A percentile compares a stretch with the other conserved stretches of the same genome.
These are phyloP conservation scores for Corymbia maculata DNA, from an alignment of 345 rosid species.

Conservation along the genomic window DNA sequence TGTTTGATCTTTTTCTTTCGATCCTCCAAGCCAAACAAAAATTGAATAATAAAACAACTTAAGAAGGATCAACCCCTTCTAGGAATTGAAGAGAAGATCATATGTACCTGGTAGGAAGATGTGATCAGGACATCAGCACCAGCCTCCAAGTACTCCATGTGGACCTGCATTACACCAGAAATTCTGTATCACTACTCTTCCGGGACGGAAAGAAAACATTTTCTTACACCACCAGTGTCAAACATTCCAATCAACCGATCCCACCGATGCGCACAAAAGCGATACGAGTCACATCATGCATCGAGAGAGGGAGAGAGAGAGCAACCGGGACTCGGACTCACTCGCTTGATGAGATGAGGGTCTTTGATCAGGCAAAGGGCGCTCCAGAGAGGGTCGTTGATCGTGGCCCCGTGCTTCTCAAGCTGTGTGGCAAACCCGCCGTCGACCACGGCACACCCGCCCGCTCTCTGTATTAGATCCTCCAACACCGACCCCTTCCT, in stretches of 20 bases:
- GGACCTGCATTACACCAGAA: conserved; percentile 46
- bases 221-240: background rate
- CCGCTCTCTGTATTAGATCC: conserved; percentile 53
- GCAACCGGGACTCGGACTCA: background rate
- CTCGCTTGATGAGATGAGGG: conserved; percentile 63
- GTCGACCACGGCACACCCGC: conserved; percentile 90
- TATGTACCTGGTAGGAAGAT: conserved; percentile 79
- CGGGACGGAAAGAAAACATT: background rate
- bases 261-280: background rate
- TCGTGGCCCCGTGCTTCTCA: conserved; percentile 73
- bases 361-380: conserved; percentile 74
- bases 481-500: conserved; percentile 33
- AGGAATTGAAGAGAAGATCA: background rate
- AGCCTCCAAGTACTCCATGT: conserved; percentile 79
- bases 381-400: conserved; percentile 91
- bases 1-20: background rate
- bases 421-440: conserved; percentile 97
- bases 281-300: background rate
- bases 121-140: conserved; percentile 88
- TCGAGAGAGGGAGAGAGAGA: background rate
- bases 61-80: background rate
- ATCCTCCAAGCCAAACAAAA: background rate
- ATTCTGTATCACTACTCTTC: background rate
- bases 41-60: background rate
- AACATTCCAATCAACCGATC: background rate